Conservation (phyloP, 2,329 filamentous ascomycete genomes). For the Corynespora cassiicola region DNA sequence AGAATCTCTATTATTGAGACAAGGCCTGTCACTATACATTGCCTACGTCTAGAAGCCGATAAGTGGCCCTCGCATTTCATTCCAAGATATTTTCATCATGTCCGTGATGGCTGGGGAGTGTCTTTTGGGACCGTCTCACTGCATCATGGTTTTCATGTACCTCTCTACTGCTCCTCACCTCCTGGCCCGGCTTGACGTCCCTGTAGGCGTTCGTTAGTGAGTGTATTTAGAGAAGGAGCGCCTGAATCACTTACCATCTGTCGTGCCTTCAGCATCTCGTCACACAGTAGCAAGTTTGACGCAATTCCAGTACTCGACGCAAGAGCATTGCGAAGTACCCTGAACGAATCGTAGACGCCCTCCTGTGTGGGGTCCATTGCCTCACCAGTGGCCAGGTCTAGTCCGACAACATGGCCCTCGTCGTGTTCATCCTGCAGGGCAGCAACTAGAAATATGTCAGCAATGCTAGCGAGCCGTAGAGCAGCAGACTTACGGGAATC, state of each 20-base stretch:
- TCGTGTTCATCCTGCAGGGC: conserved; percentile 83
- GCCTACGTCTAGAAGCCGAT: conserved; percentile 10
- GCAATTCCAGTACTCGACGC: conserved; percentile 95
- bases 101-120: too few species aligned
- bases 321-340: conserved; percentile 90
- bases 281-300: conserved; percentile 91
- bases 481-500: conserved; percentile 75
- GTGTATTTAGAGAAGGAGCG: too few species aligned
- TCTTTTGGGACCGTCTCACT: too few species aligned
- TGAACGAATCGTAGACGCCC: conserved; percentile 95
- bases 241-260: conserved; percentile 83
- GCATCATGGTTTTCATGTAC: neutral
- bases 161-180: conserved; percentile 24
- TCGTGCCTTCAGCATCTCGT: conserved; percentile 95
- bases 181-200: conserved; percentile 40
- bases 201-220: conserved; percentile 16
- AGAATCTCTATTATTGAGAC: too few species aligned
- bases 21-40: conserved; percentile 18
- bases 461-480: conserved; percentile 10
- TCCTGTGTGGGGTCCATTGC: conserved; percentile 94
- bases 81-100: too few species aligned
- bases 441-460: conserved; percentile 66
- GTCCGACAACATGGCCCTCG: conserved; percentile 84
- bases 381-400: conserved; percentile 85
- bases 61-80: conserved; percentile 5